Evolutionary conservation across 163 green algal species (phyloP).

Genomic region (Volvox carteri): DNA sequence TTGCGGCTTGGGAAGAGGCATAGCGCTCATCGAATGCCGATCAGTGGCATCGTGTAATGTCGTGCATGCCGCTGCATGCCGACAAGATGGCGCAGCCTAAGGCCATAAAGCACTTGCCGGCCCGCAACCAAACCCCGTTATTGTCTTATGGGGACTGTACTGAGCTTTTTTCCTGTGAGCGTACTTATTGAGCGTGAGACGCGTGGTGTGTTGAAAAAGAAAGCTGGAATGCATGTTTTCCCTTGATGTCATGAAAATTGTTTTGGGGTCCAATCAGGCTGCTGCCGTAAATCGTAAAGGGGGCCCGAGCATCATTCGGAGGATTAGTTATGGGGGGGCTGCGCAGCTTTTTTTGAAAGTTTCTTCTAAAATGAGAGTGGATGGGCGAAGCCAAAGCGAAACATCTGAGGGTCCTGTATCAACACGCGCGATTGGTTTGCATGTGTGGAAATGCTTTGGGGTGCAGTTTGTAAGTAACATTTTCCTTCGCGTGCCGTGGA

Average conservation of each 20-base stretch:
- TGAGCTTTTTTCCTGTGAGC: slow-evolving; percentile 17
- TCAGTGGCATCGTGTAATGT: slow-evolving; percentile 1
- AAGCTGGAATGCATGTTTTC: not conserved
- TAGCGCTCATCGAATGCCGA: not conserved
- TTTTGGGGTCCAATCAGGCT: not conserved
- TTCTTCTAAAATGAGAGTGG: not conserved
- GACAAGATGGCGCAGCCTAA: not conserved
- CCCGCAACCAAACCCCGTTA: slow-evolving; percentile 20
- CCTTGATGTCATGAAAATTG: not conserved
- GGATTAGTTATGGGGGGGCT: too few species aligned
- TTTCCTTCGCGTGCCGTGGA: too few species aligned
- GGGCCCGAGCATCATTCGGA: too few species aligned
- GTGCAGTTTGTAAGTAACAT: not conserved
- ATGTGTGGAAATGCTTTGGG: not conserved
- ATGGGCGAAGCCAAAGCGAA: not conserved
- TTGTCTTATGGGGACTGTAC: slow-evolving; percentile 25
- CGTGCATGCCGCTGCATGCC: slow-evolving; percentile 6
- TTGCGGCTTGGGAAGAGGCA: not conserved
- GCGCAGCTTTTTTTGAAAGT: not conserved
- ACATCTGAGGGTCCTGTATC: not conserved
- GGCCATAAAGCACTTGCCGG: not conserved
- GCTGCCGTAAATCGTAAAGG: too few species aligned
- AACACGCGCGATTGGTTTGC: slow-evolving; percentile 34
- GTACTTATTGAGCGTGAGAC: slow-evolving; percentile 1
- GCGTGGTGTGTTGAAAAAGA: not conserved